These are phyloP conservation scores for Alternaria gaisen DNA, from an alignment of 2,329 filamentous ascomycete genomes.

Conservation along the genomic window DNA sequence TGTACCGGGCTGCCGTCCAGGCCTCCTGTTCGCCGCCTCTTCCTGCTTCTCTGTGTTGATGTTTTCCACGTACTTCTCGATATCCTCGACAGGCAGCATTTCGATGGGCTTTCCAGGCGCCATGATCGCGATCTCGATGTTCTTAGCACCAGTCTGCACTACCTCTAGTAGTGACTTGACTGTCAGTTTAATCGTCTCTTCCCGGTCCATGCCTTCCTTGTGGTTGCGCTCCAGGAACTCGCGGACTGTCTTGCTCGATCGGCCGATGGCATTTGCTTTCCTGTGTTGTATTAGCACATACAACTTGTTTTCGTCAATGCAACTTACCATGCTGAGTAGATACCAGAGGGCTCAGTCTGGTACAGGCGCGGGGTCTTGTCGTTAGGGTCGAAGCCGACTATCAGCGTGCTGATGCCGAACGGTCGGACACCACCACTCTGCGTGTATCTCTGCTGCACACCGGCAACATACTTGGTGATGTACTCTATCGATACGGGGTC, in stretches of 20 bases:
- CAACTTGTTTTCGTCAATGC: neutral
- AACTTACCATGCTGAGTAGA: constrained; percentile 95
- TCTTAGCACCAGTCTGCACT: constrained; percentile 98
- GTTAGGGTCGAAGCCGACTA: constrained; percentile 97
- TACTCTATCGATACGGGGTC: constrained; percentile 98
- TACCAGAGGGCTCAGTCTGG: constrained; percentile 98
- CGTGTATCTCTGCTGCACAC: constrained; percentile 98
- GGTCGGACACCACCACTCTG: constrained; percentile 97
- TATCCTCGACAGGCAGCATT: constrained; percentile 94
- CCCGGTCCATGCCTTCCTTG: constrained; percentile 96
- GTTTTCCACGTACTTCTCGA: constrained; percentile 96
- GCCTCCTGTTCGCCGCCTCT: constrained; percentile 95
- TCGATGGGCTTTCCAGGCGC: constrained; percentile 89
- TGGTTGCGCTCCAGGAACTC: constrained; percentile 99
- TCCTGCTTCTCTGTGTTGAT: constrained; percentile 99
- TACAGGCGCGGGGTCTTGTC: constrained; percentile 90
- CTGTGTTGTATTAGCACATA: constrained; percentile 58
- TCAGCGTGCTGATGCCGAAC: constrained; percentile 98
- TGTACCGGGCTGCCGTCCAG: constrained; percentile 67
- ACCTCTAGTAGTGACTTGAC: constrained; percentile 99
- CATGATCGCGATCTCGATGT: constrained; percentile 99
- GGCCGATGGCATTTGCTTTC: constrained; percentile 99
- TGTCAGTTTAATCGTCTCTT: constrained; percentile 93
- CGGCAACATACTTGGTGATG: constrained; percentile 98
- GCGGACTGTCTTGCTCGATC: constrained; percentile 97